Evolutionary conservation across 495 filamentous ascomycete genomes (phyloP), one percentile per base, ranked within the genome.

Genomic region (Xylona heveae): DNA sequence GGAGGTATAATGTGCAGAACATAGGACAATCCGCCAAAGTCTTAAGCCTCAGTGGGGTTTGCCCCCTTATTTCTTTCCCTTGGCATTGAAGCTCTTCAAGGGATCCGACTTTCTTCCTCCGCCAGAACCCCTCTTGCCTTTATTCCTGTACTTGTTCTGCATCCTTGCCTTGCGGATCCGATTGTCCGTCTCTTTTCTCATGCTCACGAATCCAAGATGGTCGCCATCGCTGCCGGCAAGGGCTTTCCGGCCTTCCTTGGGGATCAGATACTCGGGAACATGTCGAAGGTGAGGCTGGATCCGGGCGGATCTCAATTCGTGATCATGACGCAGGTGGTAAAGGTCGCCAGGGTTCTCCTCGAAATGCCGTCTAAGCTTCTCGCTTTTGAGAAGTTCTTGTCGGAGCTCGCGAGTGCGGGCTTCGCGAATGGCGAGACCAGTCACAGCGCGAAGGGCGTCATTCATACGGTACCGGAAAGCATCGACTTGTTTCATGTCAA

Each of bases 311-410:
- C 80, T 70, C 27, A 88, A 53, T 50, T 93, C 88, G 6, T 71
- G 75, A 48, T 99, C 90, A 46, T 99, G 88, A 18, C 88, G 63
- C 31, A 99, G 59, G 47, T 88, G 78, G 14, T 72, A 63, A 25
- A 94, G 54, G 45, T 94, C 84, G 5, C 71, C 69, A 0, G 88
- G 88, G 49, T 95, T 94, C 52, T 99, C 88, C 46, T 95, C 88
- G 45, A 94, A 95, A 55, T 92, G 81, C 36, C 88, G 64, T 53
- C 84, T 84, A 34, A 97, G 53, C 46, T 90, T 93, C 49, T 94
- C 84, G 42, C 73, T 82, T 50, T 84, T 82, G 37, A 94, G 57
- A 19, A 99, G 59, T 47, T 95, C 90, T 47, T 83, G 71, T 13
- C 77, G 64, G 33, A 99, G 63, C 48, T 99, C 88, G 24, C 73